Percentiles rank a stretch among this genome's conserved stretches.
These are phyloP conservation scores for Sarocladium oryzae DNA, from an alignment of 2,329 filamentous ascomycete species.

Conservation along the genomic window DNA sequence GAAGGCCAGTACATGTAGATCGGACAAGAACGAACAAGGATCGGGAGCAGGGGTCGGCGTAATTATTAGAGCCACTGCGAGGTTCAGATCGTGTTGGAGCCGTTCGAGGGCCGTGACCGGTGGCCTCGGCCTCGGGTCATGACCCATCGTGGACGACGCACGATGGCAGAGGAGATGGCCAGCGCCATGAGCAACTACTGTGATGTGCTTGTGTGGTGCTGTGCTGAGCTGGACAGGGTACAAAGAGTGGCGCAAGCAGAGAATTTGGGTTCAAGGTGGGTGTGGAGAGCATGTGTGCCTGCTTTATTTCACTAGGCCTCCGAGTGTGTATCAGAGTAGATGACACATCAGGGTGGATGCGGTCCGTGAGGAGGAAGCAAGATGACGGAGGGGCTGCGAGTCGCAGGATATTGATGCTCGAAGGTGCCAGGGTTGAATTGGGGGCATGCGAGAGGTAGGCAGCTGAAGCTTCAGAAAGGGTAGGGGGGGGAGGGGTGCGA, in stretches of 20 bases:
- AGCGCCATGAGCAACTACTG: not conserved
- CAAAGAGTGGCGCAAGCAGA: not conserved
- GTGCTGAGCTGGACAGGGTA: not conserved
- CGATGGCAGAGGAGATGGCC: not conserved
- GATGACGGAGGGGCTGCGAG: conserved; percentile 2
- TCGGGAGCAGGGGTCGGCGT: not conserved
- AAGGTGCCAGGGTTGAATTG: not conserved
- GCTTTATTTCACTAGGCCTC: conserved; percentile 34
- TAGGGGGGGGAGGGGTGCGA: conserved; percentile 7
- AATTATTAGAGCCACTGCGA: not conserved
- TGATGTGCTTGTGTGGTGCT: not conserved
- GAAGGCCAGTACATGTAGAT: conserved; percentile 1
- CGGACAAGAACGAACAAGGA: conserved; percentile 3
- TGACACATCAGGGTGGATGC: conserved; percentile 16
- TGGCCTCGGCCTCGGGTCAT: conserved; percentile 2
- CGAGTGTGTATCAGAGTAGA: conserved; percentile 39
- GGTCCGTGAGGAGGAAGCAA: not conserved
- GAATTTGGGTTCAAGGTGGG: not conserved
- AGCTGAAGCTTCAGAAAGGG: not conserved
- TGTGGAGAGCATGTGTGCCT: conserved; percentile 37
- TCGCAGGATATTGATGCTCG: conserved; percentile 3
- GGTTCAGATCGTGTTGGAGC: not conserved
- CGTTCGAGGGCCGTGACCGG: not conserved
- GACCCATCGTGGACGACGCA: not conserved
- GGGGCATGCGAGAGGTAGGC: not conserved